Evolutionary conservation across 768 basidiomycete species (phyloP), one percentile per base, ranked within the genome.

Genomic region (Cystobasidium onofrii): DNA sequence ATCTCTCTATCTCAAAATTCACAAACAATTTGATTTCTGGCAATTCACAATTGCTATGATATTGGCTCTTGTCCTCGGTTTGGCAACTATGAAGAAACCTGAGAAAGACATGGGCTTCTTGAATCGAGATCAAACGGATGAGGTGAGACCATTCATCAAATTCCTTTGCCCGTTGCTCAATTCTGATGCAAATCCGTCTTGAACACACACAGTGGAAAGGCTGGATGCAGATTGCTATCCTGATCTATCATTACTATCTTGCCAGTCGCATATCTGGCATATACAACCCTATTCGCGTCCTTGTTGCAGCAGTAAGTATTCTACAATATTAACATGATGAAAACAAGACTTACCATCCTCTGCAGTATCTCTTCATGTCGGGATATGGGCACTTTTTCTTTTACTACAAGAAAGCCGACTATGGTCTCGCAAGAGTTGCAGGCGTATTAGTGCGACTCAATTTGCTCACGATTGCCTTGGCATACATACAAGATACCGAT

Each of bases 151-250:
- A 64, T 43, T 10, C 62, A 10, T 64, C 7, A 9, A 55, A 23
- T 7, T 7, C 23, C 54, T 17, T 9, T 29, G 6, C 13, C 20
- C 25, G 25, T 34, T 13, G 25, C 6, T 27, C 27, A 13, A 60
- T 25, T 60, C 27, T 27, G 13, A 27, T 29, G 57, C 2, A 12
- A 4, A 15, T 41, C n/a, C 23, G 17, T 64, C 39, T 64, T 13
- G 63, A 41, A 46, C 41, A 18, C 18, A 6, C 12, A 6, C 6
- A 69, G 81, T 96, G 92, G 92, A 95, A 95, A 81, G 92, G 92
- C 1, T 96, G 92, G 92, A 96, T 96, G 92, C 92, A 96, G 84
- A 84, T 93, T 77, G 87, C 85, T 20, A 91, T 96, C 76, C 85
- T 96, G n/a, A 87, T 93, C 78, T 95, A 96, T 79, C 92, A 95